These are phyloP conservation scores for Massariosphaeria phaeospora DNA, from an alignment of 495 filamentous ascomycete species.

Conservation along the genomic window DNA sequence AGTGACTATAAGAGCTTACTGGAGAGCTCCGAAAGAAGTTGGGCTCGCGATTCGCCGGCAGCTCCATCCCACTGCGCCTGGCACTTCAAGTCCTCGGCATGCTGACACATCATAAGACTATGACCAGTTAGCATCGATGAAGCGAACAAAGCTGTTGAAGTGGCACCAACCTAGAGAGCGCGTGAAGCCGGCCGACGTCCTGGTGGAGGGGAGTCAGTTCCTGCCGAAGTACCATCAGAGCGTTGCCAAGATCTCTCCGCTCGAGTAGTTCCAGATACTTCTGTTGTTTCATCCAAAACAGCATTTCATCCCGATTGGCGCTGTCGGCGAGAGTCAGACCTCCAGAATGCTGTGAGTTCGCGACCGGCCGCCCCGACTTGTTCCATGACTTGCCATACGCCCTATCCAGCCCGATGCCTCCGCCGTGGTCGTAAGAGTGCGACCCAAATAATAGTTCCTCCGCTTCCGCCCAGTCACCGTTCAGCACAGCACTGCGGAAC, in stretches of 20 bases:
- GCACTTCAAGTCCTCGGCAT: conserved; percentile 69
- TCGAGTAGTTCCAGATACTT: conserved; percentile 94
- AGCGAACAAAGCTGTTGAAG: not conserved
- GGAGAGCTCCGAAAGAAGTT: conserved; percentile 74
- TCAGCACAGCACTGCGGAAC: conserved; percentile 74
- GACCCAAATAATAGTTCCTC: conserved; percentile 70
- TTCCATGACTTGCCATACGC: conserved; percentile 22
- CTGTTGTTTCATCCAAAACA: conserved; percentile 82
- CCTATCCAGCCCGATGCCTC: conserved; percentile 44
- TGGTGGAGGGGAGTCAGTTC: conserved; percentile 86
- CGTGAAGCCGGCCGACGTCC: conserved; percentile 69
- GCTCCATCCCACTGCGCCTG: conserved; percentile 88
- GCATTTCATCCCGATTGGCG: conserved; percentile 57
- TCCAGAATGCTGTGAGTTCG: conserved; percentile 17
- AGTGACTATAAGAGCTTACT: conserved; percentile 50
- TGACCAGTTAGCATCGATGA: conserved; percentile 8
- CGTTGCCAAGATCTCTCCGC: conserved; percentile 61
- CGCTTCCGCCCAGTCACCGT: conserved; percentile 78
- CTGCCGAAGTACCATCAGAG: conserved; percentile 72
- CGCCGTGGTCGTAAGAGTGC: conserved; percentile 45
- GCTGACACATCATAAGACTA: conserved; percentile 82
- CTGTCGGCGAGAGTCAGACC: conserved; percentile 51
- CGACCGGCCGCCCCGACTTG: conserved; percentile 4
- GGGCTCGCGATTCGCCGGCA: conserved; percentile 66
- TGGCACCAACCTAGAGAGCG: conserved; percentile 66